Evolutionary conservation across 2,329 filamentous ascomycete species (phyloP), one percentile per base, ranked within the genome.

Genomic region (Fusarium ambrosium): DNA sequence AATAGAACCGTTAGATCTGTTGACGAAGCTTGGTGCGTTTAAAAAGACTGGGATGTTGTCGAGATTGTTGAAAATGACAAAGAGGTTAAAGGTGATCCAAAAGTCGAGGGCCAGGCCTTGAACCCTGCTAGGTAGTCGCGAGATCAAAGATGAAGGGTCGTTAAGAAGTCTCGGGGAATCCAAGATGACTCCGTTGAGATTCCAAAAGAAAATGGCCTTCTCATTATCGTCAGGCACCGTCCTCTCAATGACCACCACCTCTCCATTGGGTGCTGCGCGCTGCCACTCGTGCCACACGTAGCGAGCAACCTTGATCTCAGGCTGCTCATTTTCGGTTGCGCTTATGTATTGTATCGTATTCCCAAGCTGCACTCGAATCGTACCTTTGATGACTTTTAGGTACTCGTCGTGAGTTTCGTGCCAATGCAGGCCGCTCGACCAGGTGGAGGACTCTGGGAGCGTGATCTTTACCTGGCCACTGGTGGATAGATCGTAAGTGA

Each of bases 131-230:
- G 78, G 77, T 2, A 71, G 53, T 2, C 61, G 62, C 0, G 69
- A 70, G 3, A 75, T 16, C 0, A 73, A 0, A 1, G 58, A 59
- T 1, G 63, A 36, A 1, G 53, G 0, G n/a, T 63, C 64, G 4
- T 4, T 39, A 2, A 77, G 4, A 3, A 75, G 24, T 18, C 53
- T 68, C 1, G 74, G 72, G 1, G 77, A 71, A 11, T 78, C 55
- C 22, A 86, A 73, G 16, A 85, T 79, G 4, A 85, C 77, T 0
- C 84, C 84, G 48, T 88, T 88, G 29, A 88, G 66, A 61, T 88
- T 88, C 80, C 86, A 84, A 71, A 88, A 89, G 77, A 89, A 88
- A 0, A 86, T 69, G 3, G 84, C 81, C 75, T 89, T 89, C 13
- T 81, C 74, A 0, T 85, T 82, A 62, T 88, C 86, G 6, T 66